Evolutionary conservation across 208 protist genomes (phyloP), one percentile per base, ranked within the genome.

Genomic region (Crithidia bombi): DNA sequence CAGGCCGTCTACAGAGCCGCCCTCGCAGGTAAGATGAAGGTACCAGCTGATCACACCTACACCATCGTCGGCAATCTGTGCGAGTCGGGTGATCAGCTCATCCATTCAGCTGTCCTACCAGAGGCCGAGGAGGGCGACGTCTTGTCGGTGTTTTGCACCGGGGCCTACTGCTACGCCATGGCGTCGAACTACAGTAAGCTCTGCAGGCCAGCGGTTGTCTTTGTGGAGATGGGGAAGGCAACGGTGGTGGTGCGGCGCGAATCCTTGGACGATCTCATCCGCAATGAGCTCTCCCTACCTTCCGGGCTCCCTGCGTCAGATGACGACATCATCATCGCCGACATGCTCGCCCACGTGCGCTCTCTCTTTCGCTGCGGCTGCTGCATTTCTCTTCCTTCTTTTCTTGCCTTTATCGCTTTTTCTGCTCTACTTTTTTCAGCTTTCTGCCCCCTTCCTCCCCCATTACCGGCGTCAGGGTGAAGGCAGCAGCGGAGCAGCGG

Each of bases 181-280:
- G 49, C 51, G 6, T 70, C 65, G n/a, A 70, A 70, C 52, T 70
- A 70, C 65, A 70, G 62, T 17, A 52, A 38, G 2, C 49, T 59
- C 30, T 38, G 65, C 52, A 36, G 65, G 7, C 65, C 65, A 26
- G 52, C 65, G 3, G 25, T 63, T 59, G 51, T 70, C 4, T 59
- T 70, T 49, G 38, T 54, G 49, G 50, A 62, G 30, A 15, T 39
- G 10, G 65, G 38, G 14, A 3, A 3, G 0, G 65, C 17, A 10
- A 30, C 15, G 26, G 21, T 70, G 36, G 65, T 70, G 52, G 36
- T 59, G 52, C 39, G 41, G 4, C 49, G 65, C 19, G 52, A 70
- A 33, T 58, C 65, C 10, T 17, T 19, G 23, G 65, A 59, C 0
- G 65, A 70, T 33, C 17, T 70, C 19, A 25, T 70, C 11, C 11